Conservation (phyloP, 176 grass and related monocot genomes). For the Tuctoria greenei region DNA sequence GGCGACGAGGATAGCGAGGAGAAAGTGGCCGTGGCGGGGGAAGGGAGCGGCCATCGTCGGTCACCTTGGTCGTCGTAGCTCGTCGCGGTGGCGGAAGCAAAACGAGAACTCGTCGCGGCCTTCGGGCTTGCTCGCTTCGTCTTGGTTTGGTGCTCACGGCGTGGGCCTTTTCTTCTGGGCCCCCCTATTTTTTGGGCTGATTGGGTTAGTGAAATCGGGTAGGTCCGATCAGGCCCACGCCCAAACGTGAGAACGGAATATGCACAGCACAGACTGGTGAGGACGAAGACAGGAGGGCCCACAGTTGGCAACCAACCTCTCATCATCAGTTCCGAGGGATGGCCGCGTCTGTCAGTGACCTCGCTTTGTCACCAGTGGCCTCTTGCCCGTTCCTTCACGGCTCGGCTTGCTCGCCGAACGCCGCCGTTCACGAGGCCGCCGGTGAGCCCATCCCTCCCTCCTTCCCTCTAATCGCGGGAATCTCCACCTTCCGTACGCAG, state of each 20-base stretch:
- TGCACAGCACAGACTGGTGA: neutral
- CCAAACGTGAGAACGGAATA: neutral
- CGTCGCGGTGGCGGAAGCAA: conserved; percentile 7
- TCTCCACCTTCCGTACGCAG: neutral
- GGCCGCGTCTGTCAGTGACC: neutral
- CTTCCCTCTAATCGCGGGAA: neutral
- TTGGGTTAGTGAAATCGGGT: neutral
- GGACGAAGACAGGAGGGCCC: neutral
- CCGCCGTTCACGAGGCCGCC: neutral
- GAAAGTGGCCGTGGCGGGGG: neutral
- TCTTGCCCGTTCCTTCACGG: conserved; percentile 16
- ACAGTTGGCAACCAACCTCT: neutral
- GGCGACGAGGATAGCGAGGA: conserved; percentile 2
- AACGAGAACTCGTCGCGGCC: conserved; percentile 5
- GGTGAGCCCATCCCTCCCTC: neutral
- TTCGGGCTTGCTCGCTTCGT: neutral
- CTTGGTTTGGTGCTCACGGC: neutral
- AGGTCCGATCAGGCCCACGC: neutral
- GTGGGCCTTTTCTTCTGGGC: neutral
- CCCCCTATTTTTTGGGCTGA: neutral
- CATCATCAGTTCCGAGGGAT: neutral
- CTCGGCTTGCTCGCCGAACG: conserved; percentile 1
- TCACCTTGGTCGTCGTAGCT: conserved; percentile 27
- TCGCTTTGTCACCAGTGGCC: neutral
- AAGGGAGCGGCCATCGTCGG: conserved; percentile 34